phyloP scores from a whole-genome alignment of 1,284 basidiomycete genomes.

The Boletus hoseneyae region DNA sequence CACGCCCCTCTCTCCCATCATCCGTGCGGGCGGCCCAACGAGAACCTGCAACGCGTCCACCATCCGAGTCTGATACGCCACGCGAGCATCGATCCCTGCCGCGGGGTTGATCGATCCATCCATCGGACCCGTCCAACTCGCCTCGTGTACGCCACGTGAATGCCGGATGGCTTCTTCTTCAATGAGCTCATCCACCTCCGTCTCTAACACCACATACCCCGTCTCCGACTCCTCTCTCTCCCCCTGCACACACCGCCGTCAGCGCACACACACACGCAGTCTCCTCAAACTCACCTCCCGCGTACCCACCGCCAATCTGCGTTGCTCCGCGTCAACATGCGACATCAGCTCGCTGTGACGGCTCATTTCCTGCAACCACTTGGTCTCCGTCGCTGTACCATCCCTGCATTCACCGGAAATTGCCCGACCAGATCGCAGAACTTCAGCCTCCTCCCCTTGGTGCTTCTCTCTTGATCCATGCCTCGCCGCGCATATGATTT shows the following conservation, averaged over 20 bases:
- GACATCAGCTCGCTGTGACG: slow-evolving; percentile 46
- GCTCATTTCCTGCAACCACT: slow-evolving; percentile 30
- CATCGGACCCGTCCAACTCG: slow-evolving; percentile 28
- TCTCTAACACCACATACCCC: slow-evolving; percentile 46
- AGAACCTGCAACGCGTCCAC: slow-evolving; percentile 40
- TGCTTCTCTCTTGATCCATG: slow-evolving; percentile 32
- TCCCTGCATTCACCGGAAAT: slow-evolving; percentile 35
- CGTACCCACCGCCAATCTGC: slow-evolving; percentile 35
- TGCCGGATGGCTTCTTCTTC: slow-evolving; percentile 41
- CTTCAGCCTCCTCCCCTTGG: slow-evolving; percentile 27
- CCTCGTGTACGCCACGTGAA: slow-evolving; percentile 44
- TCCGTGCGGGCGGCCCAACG: slow-evolving; percentile 29
- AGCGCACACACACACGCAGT: not conserved
- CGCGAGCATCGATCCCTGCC: slow-evolving; percentile 38
- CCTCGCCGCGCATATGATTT: slow-evolving; percentile 44
- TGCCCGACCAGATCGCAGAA: slow-evolving; percentile 30
- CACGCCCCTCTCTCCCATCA: slow-evolving; percentile 41
- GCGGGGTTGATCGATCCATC: slow-evolving; percentile 30
- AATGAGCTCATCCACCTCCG: slow-evolving; percentile 43
- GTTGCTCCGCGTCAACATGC: slow-evolving; percentile 53
- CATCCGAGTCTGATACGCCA: slow-evolving; percentile 42
- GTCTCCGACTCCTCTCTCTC: slow-evolving; percentile 40
- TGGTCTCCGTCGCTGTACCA: slow-evolving; percentile 10
- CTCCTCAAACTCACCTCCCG: slow-evolving; percentile 41
- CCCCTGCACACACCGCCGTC: slow-evolving; percentile 28